These are phyloP conservation scores for Corrigiola litoralis DNA, from an alignment of 179 eudicot species.

Conservation along the genomic window DNA sequence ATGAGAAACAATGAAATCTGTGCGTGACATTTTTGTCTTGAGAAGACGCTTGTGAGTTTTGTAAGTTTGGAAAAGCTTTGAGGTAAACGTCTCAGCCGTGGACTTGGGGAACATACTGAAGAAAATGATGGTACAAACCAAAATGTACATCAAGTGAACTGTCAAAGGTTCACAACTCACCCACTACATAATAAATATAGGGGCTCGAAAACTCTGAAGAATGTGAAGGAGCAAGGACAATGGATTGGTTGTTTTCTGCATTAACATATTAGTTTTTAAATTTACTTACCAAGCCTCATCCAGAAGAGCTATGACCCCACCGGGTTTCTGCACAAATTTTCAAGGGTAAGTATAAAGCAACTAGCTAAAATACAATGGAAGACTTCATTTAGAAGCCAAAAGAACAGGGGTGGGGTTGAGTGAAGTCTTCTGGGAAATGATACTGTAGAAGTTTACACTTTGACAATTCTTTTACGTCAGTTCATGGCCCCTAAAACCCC, in stretches of 20 bases:
- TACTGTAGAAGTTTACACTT: neutral
- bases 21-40: conserved; percentile 91
- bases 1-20: conserved; percentile 80
- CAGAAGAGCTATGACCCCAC: conserved; percentile 87
- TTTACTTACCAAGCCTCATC: conserved; percentile 91
- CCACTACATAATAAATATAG: neutral
- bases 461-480: neutral
- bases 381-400: neutral
- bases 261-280: neutral
- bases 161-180: neutral
- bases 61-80: conserved; percentile 91
- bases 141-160: conserved; percentile 8
- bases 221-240: neutral
- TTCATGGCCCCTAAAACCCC: neutral
- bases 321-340: conserved; percentile 72
- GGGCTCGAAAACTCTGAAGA: neutral
- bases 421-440: neutral
- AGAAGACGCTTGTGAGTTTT: conserved; percentile 76
- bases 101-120: conserved; percentile 98
- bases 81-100: conserved; percentile 87
- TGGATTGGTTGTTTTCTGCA: neutral
- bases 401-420: neutral
- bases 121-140: conserved; percentile 16
- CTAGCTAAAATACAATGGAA: neutral
- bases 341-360: conserved; percentile 9